phyloP scores from a whole-genome alignment of 371 early-diverging fungal species.

The Mortierella sp. region DNA sequence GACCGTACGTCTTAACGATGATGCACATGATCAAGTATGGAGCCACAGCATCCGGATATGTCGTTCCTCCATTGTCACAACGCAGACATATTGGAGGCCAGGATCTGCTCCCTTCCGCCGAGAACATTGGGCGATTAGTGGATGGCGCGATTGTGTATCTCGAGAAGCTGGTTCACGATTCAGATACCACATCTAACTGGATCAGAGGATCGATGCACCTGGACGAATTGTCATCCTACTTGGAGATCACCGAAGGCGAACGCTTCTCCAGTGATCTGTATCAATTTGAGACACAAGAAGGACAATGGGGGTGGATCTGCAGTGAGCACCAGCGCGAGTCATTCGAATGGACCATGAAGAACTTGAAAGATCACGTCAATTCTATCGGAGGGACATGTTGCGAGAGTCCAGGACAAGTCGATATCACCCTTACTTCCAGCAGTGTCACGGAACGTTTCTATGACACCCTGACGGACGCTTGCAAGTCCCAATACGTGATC shows the following conservation, averaged over 20 bases:
- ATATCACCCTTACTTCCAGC: not conserved
- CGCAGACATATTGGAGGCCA: not conserved
- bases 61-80: not conserved
- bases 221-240: not conserved
- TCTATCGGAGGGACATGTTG: not conserved
- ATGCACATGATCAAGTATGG: slow-evolving; percentile 8
- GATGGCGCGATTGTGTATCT: not conserved
- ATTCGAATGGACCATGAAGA: not conserved
- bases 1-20: slow-evolving; percentile 3
- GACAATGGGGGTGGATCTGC: not conserved
- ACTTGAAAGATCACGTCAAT: not conserved
- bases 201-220: not conserved
- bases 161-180: not conserved
- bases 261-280: not conserved
- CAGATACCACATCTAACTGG: not conserved
- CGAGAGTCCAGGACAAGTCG: not conserved
- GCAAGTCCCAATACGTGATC: not conserved
- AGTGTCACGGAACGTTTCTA: not conserved
- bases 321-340: not conserved
- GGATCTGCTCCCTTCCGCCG: not conserved
- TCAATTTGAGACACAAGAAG: not conserved
- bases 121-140: not conserved
- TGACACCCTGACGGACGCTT: not conserved
- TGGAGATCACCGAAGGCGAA: not conserved
- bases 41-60: not conserved